Evolutionary conservation across 495 filamentous ascomycete species (phyloP), one percentile per base, ranked within the genome.

Genomic region (Lasiosphaeris hirsuta): DNA sequence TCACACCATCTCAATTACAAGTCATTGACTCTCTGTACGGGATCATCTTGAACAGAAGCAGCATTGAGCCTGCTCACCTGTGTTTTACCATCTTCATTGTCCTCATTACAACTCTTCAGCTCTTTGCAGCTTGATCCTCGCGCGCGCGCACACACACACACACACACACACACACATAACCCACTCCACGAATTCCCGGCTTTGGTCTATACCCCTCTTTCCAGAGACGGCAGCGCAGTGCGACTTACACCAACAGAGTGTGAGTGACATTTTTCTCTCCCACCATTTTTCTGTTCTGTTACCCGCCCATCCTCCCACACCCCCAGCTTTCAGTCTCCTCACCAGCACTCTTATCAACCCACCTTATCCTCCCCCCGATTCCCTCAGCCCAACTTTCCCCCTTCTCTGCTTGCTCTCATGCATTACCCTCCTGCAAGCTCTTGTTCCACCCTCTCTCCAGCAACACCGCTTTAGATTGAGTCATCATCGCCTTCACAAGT

Each of bases 201-300:
- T 58, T 40, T 56, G 63, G 67, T 58, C 52, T 56, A 62, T 60
- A 65, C 63, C 65, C 67, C 65, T 69, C 60, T 54, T 64, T 65
- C 60, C 63, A 62, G 62, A 62, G 59, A 68, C 65, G 61, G 59
- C 64, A 59, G 57, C 63, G 54, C 56, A 66, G 67, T 68, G 59
- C 60, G 58, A 69, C 66, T 63, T 65, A 57, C 61, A 64, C 62
- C 52, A 38, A 56, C 63, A 60, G 36, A 55, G 61, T 57, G 69
- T 72, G 63, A 65, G 68, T 67, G 52, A 54, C 62, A 62, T 58
- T 62, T 65, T 56, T 23, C 55, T 23, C 55, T 63, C 57, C 57
- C 60, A 58, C 54, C 51, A 53, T 52, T 58, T 59, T 17, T 23
- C 39, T 18, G 14, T 59, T 51, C 36, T 23, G 56, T 54, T 44